Conservation (phyloP, 148 eudicot genomes). For the Dysphania ambrosioides region DNA sequence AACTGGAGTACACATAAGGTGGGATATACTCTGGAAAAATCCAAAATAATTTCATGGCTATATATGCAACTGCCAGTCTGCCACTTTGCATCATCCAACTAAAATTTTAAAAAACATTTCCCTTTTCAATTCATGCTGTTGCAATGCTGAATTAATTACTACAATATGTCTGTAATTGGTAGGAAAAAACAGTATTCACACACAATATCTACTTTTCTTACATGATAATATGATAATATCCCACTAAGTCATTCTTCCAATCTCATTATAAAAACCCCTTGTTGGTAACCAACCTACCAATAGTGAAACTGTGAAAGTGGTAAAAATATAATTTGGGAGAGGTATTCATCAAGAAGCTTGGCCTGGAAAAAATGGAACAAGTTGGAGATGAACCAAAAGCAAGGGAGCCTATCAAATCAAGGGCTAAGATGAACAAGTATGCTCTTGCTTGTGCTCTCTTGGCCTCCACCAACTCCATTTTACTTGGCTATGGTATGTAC, state of each 20-base stretch:
- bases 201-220: constrained; percentile 25
- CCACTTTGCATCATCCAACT: not conserved
- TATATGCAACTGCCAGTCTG: constrained; percentile 3
- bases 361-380: constrained; percentile 25
- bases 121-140: constrained; percentile 20
- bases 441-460: constrained; percentile 69
- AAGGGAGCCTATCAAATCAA: constrained; percentile 7
- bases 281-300: constrained; percentile 12
- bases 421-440: constrained; percentile 42
- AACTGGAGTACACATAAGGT: not conserved
- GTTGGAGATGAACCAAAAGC: constrained; percentile 25
- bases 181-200: not conserved
- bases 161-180: not conserved
- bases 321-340: not conserved
- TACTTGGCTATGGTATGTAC: constrained; percentile 76
- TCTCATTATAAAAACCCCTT: not conserved
- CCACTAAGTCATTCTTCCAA: not conserved
- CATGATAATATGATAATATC: no score
- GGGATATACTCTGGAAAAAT: not conserved
- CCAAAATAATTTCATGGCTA: not conserved
- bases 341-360: no score
- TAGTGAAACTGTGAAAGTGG: not conserved
- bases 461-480: constrained; percentile 82
- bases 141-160: not conserved
- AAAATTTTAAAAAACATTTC: not conserved